phyloP scores from a whole-genome alignment of 345 rosid species.

The Ailanthus altissimus region DNA sequence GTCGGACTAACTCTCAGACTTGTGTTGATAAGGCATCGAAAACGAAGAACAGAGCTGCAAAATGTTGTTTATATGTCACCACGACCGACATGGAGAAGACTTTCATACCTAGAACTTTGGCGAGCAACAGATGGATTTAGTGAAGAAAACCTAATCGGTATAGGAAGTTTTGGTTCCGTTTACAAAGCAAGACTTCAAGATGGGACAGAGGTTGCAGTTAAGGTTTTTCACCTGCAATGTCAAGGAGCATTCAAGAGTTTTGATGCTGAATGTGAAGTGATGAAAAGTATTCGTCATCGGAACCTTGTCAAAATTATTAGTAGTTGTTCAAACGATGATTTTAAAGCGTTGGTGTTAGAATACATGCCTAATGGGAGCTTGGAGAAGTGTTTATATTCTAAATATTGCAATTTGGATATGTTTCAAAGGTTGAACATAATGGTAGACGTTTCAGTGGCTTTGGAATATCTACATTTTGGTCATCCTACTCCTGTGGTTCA shows the following conservation, averaged over 20 bases:
- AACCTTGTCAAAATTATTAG: no score
- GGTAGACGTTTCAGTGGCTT: slow-evolving; percentile 20
- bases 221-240: slow-evolving; percentile 17
- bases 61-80: no score
- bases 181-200: slow-evolving; percentile 21
- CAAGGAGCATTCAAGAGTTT: slow-evolving; percentile 10
- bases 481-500: slow-evolving; percentile 2
- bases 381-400: slow-evolving; percentile 16
- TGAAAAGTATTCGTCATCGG: neutral
- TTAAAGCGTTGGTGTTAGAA: no score
- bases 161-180: slow-evolving; percentile 19
- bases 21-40: neutral
- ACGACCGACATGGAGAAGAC: neutral
- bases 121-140: slow-evolving; percentile 24
- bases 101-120: slow-evolving; percentile 8
- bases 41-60: neutral
- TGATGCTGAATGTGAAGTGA: slow-evolving; percentile 25
- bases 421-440: neutral
- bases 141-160: slow-evolving; percentile 19
- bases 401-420: neutral
- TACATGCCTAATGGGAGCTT: neutral
- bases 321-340: no score
- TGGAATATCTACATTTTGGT: neutral
- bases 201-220: slow-evolving; percentile 9
- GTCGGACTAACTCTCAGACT: neutral